Evolutionary conservation across 2,329 filamentous ascomycete species (phyloP), one percentile per base, ranked within the genome.

Genomic region (Tolypocladium ovalisporum): DNA sequence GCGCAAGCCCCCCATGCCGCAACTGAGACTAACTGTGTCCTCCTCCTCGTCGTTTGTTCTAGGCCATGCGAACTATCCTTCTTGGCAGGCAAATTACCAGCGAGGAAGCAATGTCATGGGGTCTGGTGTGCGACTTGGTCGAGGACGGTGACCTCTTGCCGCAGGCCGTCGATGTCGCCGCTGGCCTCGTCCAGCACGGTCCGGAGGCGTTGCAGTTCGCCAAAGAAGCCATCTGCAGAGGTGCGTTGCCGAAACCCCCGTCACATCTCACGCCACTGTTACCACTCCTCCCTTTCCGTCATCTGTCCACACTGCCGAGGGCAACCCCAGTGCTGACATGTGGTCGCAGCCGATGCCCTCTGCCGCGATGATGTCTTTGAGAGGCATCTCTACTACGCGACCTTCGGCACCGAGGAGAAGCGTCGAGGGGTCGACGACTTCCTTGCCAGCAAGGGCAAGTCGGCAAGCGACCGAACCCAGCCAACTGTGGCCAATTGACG

Each of bases 301-400:
- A 8, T n/a, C 17, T 51, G 17, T 7, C 42, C 8, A 52, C 22
- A 19, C 27, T 37, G 49, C 10, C 56, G 54, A 54, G 34, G 34
- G 3, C 52, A 32, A 51, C 42, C 22, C 15, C 35, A 27, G 34
- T 27, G 44, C 54, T 49, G n/a, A 36, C 12, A 27, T 35, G 27
- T 27, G 40, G 34, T 27, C 58, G 19, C 54, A 66, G 67, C 62
- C 47, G 65, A 69, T 57, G 62, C 61, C 47, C 56, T 65, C 36
- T 64, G 63, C 37, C 61, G 64, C 29, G 66, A 70, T 56, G 68
- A 72, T 56, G 62, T 67, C 39, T 66, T 71, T 47, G 70, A 73
- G 60, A 64, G 70, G 54, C 63, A 64, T 54, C 60, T 73, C 35
- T 73, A 73, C 58, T 71, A 71, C 56, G 64, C 66, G 54, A 68